A percentile compares a stretch with the other conserved stretches of the same genome.
Evolutionary conservation across 192 early-diverging fungal species (phyloP).

Genomic region (Linnemannia elongata): DNA sequence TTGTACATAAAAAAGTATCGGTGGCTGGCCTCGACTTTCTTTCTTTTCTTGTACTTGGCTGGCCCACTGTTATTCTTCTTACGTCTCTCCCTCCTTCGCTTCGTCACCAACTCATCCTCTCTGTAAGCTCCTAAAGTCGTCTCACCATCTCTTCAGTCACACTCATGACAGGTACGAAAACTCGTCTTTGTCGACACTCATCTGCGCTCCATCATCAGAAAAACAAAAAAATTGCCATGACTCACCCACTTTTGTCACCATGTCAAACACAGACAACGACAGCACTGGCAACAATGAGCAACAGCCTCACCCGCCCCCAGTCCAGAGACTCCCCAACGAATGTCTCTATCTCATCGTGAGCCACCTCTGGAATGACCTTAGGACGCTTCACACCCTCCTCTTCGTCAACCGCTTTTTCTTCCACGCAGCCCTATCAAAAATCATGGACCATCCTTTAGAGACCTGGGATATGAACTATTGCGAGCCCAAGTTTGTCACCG

Average conservation of each 20-base stretch:
- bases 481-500: background rate
- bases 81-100: background rate
- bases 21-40: background rate
- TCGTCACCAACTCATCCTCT: background rate
- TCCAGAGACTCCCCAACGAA: constrained; percentile 11
- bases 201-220: background rate
- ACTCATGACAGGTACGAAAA: background rate
- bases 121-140: background rate
- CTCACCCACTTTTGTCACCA: background rate
- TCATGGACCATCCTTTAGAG: background rate
- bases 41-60: background rate
- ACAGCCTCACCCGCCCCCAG: background rate
- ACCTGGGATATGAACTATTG: background rate
- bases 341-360: constrained; percentile 13
- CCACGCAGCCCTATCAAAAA: constrained; percentile 6
- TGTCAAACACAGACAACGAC: background rate
- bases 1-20: background rate
- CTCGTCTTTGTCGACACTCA: background rate
- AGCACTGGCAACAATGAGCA: background rate
- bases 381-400: constrained; percentile 14
- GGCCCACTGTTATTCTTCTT: background rate
- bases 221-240: background rate
- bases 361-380: constrained; percentile 3
- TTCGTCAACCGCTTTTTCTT: constrained; percentile 32
- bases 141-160: background rate